Conservation (phyloP, 2,329 filamentous ascomycete species). For the Alternaria metachromatica region DNA sequence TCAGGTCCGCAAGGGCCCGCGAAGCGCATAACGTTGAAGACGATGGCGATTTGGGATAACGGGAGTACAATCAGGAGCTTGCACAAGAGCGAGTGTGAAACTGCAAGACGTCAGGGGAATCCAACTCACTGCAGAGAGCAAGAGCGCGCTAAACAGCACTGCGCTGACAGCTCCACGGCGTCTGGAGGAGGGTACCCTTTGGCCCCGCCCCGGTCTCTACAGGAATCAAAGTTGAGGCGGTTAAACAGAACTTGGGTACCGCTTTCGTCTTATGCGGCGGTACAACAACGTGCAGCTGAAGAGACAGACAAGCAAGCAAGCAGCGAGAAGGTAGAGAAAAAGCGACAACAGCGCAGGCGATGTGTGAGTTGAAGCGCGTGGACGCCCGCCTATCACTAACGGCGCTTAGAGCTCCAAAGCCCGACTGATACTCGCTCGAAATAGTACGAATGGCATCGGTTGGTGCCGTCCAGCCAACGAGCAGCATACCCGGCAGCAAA, state of each 20-base stretch:
- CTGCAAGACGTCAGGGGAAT: conserved; percentile 39
- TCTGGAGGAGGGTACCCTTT: conserved; percentile 46
- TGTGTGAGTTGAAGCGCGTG: conserved; percentile 40
- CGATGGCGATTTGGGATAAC: conserved; percentile 36
- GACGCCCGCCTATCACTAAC: conserved; percentile 44
- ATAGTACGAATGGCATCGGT: conserved; percentile 42
- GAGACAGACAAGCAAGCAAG: conserved; percentile 38
- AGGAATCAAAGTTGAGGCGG: conserved; percentile 41
- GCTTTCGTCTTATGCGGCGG: conserved; percentile 38
- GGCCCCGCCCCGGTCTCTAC: conserved; percentile 48
- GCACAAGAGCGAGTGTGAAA: conserved; percentile 34
- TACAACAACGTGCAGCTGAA: conserved; percentile 46
- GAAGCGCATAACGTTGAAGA: conserved; percentile 40
- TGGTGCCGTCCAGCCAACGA: conserved; percentile 34
- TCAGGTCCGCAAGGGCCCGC: conserved; percentile 28
- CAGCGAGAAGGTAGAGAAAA: conserved; percentile 30
- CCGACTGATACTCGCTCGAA: conserved; percentile 45
- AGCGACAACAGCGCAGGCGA: conserved; percentile 42
- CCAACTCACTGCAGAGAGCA: conserved; percentile 48
- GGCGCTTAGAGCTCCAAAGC: conserved; percentile 46
- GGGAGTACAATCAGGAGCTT: conserved; percentile 39
- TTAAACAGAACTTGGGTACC: conserved; percentile 50
- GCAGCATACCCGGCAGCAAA: conserved; percentile 32
- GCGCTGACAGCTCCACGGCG: conserved; percentile 46
- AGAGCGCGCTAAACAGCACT: conserved; percentile 46